Evolutionary conservation across 306 rosid genomes (phyloP).

Genomic region (Luffa acutangula): DNA sequence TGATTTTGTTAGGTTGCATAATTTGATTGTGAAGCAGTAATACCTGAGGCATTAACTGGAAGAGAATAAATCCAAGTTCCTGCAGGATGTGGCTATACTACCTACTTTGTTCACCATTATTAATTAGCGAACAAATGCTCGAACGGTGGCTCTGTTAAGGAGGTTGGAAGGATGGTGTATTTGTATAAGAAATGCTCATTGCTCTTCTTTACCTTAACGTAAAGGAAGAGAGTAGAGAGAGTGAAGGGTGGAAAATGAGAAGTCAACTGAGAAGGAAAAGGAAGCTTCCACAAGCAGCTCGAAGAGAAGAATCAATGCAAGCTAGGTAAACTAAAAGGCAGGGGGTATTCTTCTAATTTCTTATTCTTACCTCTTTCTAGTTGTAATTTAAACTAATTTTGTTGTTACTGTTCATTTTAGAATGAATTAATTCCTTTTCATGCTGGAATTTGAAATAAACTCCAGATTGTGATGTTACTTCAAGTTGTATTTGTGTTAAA

Average conservation of each 20-base stretch:
- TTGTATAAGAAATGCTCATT: not conserved
- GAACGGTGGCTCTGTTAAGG: not conserved
- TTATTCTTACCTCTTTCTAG: not conserved
- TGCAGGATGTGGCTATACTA: not conserved
- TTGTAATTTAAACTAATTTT: not conserved
- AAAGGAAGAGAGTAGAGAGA: not conserved
- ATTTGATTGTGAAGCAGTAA: conserved; percentile 31
- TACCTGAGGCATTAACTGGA: not conserved
- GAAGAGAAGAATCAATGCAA: not conserved
- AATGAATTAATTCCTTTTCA: not conserved
- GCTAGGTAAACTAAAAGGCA: not conserved
- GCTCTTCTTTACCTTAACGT: not conserved
- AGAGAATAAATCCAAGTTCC: not conserved
- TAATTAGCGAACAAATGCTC: not conserved
- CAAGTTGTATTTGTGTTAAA: not conserved
- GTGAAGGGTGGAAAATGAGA: not conserved
- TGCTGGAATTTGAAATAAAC: not conserved
- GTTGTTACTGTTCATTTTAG: not conserved
- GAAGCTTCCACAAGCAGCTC: not conserved
- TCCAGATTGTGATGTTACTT: not conserved
- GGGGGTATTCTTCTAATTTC: not conserved
- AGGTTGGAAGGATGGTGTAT: not conserved
- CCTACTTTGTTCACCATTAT: not conserved
- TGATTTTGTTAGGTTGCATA: conserved; percentile 66
- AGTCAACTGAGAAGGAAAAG: not conserved